Conservation (phyloP, 2,329 filamentous ascomycete genomes). For the Fusarium pseudoanthophilum region DNA sequence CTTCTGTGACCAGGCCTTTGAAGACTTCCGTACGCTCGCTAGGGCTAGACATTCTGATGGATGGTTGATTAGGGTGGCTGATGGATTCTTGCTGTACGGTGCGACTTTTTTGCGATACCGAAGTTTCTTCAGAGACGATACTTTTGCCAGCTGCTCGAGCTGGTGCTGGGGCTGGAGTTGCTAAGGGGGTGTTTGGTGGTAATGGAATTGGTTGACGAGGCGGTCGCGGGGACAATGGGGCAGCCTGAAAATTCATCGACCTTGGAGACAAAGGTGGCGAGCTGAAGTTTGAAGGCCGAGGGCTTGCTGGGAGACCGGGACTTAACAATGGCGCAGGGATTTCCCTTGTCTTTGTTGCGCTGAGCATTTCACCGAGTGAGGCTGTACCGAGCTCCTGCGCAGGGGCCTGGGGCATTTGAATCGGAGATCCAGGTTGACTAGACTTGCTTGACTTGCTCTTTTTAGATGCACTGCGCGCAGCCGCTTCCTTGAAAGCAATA, state of each 20-base stretch:
- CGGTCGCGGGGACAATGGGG: conserved; percentile 76
- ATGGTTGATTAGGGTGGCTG: conserved; percentile 28
- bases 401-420: conserved; percentile 47
- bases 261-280: conserved; percentile 78
- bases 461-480: conserved; percentile 77
- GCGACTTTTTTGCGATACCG: conserved; percentile 18
- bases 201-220: conserved; percentile 79
- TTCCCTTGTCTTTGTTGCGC: conserved; percentile 48
- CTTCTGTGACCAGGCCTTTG: conserved; percentile 82
- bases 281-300: conserved; percentile 66
- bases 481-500: conserved; percentile 72
- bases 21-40: conserved; percentile 68
- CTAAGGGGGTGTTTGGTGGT: conserved; percentile 74
- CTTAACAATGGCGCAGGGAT: conserved; percentile 62
- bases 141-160: conserved; percentile 52
- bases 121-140: conserved; percentile 21
- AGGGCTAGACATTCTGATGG: conserved; percentile 51
- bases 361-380: conserved; percentile 65
- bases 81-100: conserved; percentile 9
- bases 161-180: conserved; percentile 55
- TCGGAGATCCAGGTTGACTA: conserved; percentile 44
- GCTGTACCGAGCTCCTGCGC: conserved; percentile 55
- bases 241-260: conserved; percentile 54
- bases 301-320: conserved; percentile 69
- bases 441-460: conserved; percentile 71